A percentile compares a stretch with the other conserved stretches of the same genome.
These are phyloP conservation scores for Cubamyces sp. DNA, from an alignment of 768 basidiomycete genomes.

Conservation along the genomic window DNA sequence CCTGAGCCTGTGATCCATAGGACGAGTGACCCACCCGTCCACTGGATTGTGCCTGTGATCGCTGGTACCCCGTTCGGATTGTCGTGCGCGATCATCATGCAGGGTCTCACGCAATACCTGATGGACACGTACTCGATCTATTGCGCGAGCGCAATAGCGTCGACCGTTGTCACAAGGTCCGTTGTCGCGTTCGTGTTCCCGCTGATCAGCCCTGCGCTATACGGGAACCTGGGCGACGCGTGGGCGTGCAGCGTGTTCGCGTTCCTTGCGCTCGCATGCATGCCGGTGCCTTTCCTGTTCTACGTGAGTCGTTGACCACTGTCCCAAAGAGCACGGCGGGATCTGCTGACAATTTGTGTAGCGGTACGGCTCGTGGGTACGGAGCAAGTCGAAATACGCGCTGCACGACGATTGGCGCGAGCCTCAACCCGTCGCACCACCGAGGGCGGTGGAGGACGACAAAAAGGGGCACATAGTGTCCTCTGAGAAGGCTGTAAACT, in stretches of 20 bases:
- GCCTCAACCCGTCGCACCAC: neutral
- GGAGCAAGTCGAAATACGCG: constrained; percentile 23
- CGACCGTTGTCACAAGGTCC: constrained; percentile 69
- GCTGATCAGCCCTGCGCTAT: constrained; percentile 57
- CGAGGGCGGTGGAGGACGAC: neutral
- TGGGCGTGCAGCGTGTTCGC: constrained; percentile 63
- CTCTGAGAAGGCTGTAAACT: constrained; percentile 3
- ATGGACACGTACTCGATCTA: constrained; percentile 73
- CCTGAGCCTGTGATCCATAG: constrained; percentile 36
- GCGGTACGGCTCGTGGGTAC: constrained; percentile 26
- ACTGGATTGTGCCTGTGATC: constrained; percentile 71
- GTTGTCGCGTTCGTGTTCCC: constrained; percentile 67
- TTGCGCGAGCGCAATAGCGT: constrained; percentile 69
- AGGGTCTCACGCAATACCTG: constrained; percentile 68
- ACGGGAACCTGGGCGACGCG: constrained; percentile 52
- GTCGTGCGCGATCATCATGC: constrained; percentile 66
- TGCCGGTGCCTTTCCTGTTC: constrained; percentile 60
- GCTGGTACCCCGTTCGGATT: constrained; percentile 69
- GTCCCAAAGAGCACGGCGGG: no score
- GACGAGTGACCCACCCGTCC: constrained; percentile 54
- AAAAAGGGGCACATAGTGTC: constrained; percentile 1
- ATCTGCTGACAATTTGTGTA: neutral
- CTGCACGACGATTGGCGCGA: constrained; percentile 14
- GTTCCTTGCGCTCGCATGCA: constrained; percentile 51
- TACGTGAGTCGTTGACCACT: constrained; percentile 43